Base-by-base conservation (phyloP, 352 stramenopile genomes). In the Pythium vanterpoolii region DNA sequence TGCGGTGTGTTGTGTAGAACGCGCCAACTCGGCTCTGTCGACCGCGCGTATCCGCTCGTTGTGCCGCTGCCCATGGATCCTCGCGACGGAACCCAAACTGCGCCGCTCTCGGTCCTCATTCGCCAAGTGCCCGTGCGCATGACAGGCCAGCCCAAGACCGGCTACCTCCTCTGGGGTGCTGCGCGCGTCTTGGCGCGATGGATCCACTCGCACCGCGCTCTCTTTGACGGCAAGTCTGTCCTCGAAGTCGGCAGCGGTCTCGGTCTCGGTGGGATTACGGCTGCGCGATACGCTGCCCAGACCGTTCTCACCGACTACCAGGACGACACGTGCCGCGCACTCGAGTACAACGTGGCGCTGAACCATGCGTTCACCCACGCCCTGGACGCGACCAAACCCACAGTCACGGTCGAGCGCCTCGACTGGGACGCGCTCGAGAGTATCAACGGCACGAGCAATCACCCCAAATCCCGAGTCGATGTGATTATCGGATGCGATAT, bases 261-360 rank as follows among this genome's bases (percentile, higher is more conserved):
- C 30, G 86, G 86, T 10, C 74, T 95, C 6, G 80, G 77, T 33
- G 86, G 86, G 13, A 91, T 95, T 62, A 86, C 83, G 0, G 86
- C 86, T 4, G 78, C 79, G 19, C 71, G 82, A 2, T 93, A 90
- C 56, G 81, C 83, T 11, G 60, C 65, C 7, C 56, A 62, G 0
- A 93, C 79, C 4, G 78, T 77, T 18, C 72, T 95, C 27, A 95
- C 86, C 6, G 86, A 95, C 60, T 95, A 93, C 62, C 86, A 95
- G 57, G 69, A 82, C 14, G 86, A 95, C 51, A 95, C 86, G 11
- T 90, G 82, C 44, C 64, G 68, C 8, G 83, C 86, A 1, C 66
- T 95, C 16, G 64, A 76, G 64, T 93, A 93, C 70, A 95, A 95
- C 56, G 73, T 90, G 8, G 65, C 75, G 26, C 72, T 95, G 1